Evolutionary conservation across 129 eudicot genomes (phyloP), one percentile per base, ranked within the genome.

Genomic region (Centaurea solstitialis): DNA sequence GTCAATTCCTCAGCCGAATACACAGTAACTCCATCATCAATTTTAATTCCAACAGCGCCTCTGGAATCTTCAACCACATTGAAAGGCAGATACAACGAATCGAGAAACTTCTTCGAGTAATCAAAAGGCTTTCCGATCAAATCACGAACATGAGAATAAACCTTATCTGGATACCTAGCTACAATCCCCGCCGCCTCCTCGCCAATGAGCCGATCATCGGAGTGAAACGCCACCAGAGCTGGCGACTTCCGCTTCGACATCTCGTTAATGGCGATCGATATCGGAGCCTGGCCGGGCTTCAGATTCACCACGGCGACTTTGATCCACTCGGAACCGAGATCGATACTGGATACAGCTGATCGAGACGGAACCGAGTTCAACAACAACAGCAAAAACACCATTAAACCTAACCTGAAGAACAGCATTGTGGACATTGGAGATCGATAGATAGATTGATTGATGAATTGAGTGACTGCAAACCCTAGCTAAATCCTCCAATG

Each of bases 221-320:
- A 76, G 64, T 91, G 95, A 79, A 93, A 89, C n/a, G 95, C 91
- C 65, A 96, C 88, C 9, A 96, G 81, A 5, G 89, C 87, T 3
- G 99, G 99, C 2, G 99, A 87, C 77, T 96, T 96, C 4, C 99
- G 92, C 50, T 96, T 96, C 7, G 99, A 96, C 99, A 96, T 96
- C 79, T 96, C 98, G 62, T 96, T 96, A 61, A 96, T 96, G 62
- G 99, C 99, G 88, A 96, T 79, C 0, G 99, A 91, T 13, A 96
- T 96, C 76, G 99, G 99, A 2, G 91, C 67, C 38, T 91, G 95
- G 37, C 98, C 98, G 0, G 99, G 98, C 71, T 96, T 93, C 1
- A 96, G 87, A 73, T 96, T 96, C 23, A 96, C 99, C 10, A 93
- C 97, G n/a, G 98, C 98, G 23, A 96, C 99, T 81, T 96, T 96